These are phyloP conservation scores for Quercus tomentella DNA, from an alignment of 331 rosid genomes.

Conservation along the genomic window DNA sequence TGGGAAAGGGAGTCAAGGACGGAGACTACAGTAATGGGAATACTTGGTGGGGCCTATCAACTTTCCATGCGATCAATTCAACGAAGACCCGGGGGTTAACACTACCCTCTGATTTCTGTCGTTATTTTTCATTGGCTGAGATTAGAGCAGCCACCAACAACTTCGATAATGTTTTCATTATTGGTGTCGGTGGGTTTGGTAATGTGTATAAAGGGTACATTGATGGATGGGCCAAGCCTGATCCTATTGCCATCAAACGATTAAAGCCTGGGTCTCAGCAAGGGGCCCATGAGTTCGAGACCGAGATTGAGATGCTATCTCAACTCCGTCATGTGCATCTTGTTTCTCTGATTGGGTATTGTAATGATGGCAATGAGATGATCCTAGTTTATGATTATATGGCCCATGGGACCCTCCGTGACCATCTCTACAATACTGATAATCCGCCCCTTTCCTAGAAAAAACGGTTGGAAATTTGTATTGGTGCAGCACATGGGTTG, in stretches of 20 bases:
- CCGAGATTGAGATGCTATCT: background rate
- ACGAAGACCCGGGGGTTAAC: background rate
- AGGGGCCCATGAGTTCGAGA: background rate
- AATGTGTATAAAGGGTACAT: constrained; percentile 48
- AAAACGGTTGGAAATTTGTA: background rate
- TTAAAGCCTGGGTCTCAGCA: background rate
- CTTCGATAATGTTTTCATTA: constrained; percentile 10
- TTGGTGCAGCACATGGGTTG: background rate
- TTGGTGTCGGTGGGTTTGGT: constrained; percentile 34
- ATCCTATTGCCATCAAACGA: background rate
- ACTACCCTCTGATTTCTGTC: background rate
- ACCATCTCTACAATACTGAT: rapidly evolving
- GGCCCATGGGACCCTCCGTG: background rate
- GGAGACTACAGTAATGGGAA: rapidly evolving
- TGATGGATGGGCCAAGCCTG: too few species aligned
- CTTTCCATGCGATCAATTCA: too few species aligned
- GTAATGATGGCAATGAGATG: background rate
- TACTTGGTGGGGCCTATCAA: too few species aligned
- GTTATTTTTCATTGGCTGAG: constrained; percentile 21
- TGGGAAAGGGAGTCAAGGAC: rapidly evolving
- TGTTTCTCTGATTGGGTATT: background rate
- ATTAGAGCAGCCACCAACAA: constrained; percentile 21
- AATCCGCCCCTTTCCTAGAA: background rate
- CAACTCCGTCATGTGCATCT: background rate
- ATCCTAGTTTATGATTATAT: background rate